Percentiles rank a stretch among this genome's conserved stretches.
These are phyloP conservation scores for Rhizomucor pusillus DNA, from an alignment of 371 early-diverging fungal species.

Conservation along the genomic window DNA sequence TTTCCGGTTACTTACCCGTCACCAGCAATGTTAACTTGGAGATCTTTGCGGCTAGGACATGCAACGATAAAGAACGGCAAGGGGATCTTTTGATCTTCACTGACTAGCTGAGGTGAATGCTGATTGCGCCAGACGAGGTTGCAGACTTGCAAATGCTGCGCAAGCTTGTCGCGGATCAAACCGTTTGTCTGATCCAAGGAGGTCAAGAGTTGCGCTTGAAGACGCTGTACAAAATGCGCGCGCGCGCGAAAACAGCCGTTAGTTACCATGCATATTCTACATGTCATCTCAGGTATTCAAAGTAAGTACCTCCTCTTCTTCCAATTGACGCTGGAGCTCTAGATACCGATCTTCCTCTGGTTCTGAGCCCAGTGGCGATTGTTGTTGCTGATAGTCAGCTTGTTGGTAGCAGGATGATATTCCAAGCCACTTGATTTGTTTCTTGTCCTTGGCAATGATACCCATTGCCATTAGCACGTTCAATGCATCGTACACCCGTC, in stretches of 20 bases:
- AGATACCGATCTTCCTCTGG: conserved; percentile 1
- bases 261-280: too few relatives aligned
- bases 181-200: conserved; percentile 8
- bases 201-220: conserved; percentile 9
- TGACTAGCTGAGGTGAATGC: not conserved
- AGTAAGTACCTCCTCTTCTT: conserved; percentile 13
- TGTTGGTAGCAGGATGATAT: conserved; percentile 27
- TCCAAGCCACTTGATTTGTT: conserved; percentile 70
- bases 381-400: not conserved
- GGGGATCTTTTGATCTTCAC: conserved; percentile 2
- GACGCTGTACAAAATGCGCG: conserved; percentile 6
- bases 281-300: too few relatives aligned
- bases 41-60: conserved; percentile 1
- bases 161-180: conserved; percentile 13
- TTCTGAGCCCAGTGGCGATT: too few relatives aligned
- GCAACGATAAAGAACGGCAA: conserved; percentile 9
- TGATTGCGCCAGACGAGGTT: conserved; percentile 2
- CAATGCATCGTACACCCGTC: conserved; percentile 76
- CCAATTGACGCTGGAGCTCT: conserved; percentile 8
- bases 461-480: conserved; percentile 73
- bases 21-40: not conserved
- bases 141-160: conserved; percentile 5
- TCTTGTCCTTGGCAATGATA: conserved; percentile 65
- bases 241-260: too few relatives aligned
- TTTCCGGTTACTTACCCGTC: conserved; percentile 3